phyloP scores from a whole-genome alignment of 169 alveolate species.

The Toxoplasma gondii region DNA sequence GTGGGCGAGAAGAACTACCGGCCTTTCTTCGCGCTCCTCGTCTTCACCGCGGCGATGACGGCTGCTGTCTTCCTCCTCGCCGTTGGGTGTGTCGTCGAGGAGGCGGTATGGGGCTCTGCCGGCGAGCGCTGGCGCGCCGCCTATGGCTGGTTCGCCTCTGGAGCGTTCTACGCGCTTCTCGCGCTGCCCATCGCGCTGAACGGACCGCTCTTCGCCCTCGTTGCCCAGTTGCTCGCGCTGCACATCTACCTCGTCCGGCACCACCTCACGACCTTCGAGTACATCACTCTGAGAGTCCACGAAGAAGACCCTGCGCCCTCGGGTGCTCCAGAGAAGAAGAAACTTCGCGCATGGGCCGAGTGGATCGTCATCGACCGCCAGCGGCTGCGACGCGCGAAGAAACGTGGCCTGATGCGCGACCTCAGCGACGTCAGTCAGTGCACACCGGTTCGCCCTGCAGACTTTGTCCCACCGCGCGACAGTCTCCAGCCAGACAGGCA shows the following conservation, averaged over 20 bases:
- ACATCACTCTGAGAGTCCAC: slow-evolving; percentile 62
- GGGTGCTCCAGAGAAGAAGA: neutral
- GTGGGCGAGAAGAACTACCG: slow-evolving; percentile 83
- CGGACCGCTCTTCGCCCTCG: slow-evolving; percentile 52
- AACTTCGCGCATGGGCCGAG: slow-evolving; percentile 49
- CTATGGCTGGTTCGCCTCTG: slow-evolving; percentile 41
- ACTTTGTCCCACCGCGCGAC: neutral
- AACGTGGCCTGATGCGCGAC: slow-evolving; percentile 17
- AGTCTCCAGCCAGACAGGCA: no score
- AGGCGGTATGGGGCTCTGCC: neutral
- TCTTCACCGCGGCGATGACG: slow-evolving; percentile 3
- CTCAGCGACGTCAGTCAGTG: slow-evolving; percentile 35
- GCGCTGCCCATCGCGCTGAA: slow-evolving; percentile 30
- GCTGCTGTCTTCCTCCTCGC: neutral
- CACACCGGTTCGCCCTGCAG: neutral
- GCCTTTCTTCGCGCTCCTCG: slow-evolving; percentile 29
- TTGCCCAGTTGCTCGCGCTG: slow-evolving; percentile 51
- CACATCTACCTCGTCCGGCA: slow-evolving; percentile 52
- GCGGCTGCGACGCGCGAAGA: neutral
- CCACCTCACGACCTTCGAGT: slow-evolving; percentile 66
- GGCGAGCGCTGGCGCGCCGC: neutral
- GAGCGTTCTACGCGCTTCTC: slow-evolving; percentile 14
- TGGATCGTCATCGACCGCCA: slow-evolving; percentile 56
- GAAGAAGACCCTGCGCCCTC: slow-evolving; percentile 4
- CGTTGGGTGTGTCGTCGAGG: neutral